These are phyloP conservation scores for Kurtzmaniella natalensis DNA, from an alignment of 1,139 yeast genomes.

Conservation along the genomic window DNA sequence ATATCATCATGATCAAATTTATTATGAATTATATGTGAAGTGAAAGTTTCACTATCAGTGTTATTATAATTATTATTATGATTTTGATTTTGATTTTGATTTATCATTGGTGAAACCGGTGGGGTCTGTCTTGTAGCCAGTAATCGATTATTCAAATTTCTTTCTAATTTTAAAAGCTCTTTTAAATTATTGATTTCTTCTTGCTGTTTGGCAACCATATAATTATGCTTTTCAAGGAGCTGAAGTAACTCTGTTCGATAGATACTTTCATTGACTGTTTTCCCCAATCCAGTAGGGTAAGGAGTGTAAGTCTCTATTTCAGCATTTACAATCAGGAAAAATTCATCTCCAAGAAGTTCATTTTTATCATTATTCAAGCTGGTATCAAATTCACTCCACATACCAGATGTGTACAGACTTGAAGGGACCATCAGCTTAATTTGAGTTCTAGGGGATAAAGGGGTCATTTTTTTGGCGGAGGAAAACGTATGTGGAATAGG, in stretches of 20 bases:
- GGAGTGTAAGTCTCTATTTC: slow-evolving; percentile 4
- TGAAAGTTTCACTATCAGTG: too few species aligned
- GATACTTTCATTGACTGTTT: slow-evolving; percentile 7
- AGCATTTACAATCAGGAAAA: slow-evolving; percentile 1
- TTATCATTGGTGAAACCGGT: slow-evolving; percentile 2
- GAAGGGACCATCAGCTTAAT: slow-evolving; percentile 1
- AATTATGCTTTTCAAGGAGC: slow-evolving; percentile 22
- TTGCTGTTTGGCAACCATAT: slow-evolving; percentile 23
- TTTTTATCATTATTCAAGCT: slow-evolving; percentile 1
- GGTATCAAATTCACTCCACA: slow-evolving; percentile 1
- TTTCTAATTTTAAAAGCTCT: slow-evolving; percentile 21
- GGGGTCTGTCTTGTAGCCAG: slow-evolving; percentile 5
- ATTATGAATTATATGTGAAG: too few species aligned
- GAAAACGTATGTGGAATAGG: neutral
- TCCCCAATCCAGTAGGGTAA: neutral
- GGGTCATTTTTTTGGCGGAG: neutral
- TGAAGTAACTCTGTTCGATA: slow-evolving; percentile 24
- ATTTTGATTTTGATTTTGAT: neutral
- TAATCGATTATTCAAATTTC: slow-evolving; percentile 9
- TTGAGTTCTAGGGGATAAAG: neutral
- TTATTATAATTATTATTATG: neutral
- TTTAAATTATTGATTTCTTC: slow-evolving; percentile 25
- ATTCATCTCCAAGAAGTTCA: slow-evolving; percentile 2
- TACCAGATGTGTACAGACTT: neutral
- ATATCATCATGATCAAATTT: too few species aligned